Conservation (phyloP, 768 basidiomycete genomes). For the Podaxis sp. region DNA sequence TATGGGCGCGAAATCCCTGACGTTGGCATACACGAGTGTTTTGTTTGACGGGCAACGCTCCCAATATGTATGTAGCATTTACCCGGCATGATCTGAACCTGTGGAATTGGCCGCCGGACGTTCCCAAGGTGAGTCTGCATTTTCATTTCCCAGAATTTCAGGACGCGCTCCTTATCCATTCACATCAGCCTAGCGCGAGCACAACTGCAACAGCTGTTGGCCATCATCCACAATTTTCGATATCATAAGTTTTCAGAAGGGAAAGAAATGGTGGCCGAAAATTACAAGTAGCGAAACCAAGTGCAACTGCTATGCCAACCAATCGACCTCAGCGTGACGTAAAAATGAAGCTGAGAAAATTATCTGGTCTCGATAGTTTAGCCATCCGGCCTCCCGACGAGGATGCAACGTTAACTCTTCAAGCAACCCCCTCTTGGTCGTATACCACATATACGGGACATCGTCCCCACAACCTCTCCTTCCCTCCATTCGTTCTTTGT, state of each 20-base stretch:
- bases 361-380: neutral
- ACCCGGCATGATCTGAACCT: neutral
- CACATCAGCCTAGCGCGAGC: neutral
- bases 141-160: neutral
- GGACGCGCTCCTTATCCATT: neutral
- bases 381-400: neutral
- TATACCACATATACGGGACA: neutral
- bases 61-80: neutral
- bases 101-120: neutral
- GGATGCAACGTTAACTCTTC: neutral
- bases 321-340: slow-evolving; percentile 2
- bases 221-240: neutral
- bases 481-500: neutral
- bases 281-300: neutral
- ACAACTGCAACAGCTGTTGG: neutral
- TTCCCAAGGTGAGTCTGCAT: neutral
- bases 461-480: neutral
- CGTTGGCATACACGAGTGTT: neutral
- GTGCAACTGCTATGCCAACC: slow-evolving; percentile 7
- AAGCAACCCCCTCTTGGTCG: neutral
- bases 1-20: no score
- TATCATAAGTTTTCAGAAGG: neutral
- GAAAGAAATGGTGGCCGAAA: neutral
- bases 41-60: neutral
- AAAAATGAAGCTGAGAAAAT: slow-evolving; percentile 1